Evolutionary conservation across 2,329 filamentous ascomycete species (phyloP).

Genomic region (Sporothrix pallida): DNA sequence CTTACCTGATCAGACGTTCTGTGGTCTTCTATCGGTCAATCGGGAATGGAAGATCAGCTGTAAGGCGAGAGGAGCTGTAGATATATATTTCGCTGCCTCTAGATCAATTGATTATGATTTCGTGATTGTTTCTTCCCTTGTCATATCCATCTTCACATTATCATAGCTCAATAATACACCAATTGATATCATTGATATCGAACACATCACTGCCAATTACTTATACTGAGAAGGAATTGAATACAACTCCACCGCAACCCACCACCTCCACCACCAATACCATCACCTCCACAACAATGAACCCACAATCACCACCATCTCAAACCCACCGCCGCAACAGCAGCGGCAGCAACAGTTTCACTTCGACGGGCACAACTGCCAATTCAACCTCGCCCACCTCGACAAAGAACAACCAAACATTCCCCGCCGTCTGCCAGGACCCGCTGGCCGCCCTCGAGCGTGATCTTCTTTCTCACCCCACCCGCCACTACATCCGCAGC

Average conservation of each 20-base stretch:
- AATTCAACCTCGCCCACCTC: not conserved
- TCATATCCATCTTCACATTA: not conserved
- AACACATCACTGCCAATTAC: not conserved
- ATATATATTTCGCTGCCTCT: not conserved
- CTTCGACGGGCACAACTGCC: not conserved
- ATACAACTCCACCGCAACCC: not conserved
- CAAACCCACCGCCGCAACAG: not conserved
- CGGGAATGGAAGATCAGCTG: not conserved
- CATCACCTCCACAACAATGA: not conserved
- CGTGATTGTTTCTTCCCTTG: not conserved
- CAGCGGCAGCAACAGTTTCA: not conserved
- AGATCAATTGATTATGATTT: not conserved
- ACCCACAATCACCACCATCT: not conserved
- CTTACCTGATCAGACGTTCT: too few relatives aligned
- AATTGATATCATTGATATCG: not conserved
- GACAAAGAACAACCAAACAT: not conserved
- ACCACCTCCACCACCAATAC: not conserved
- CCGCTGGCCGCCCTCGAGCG: slow-evolving; percentile 33
- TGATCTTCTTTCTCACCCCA: slow-evolving; percentile 29
- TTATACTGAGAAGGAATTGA: not conserved
- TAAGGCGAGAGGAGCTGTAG: not conserved
- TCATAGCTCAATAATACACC: not conserved
- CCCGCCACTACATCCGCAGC: not conserved
- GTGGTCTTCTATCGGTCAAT: not conserved
- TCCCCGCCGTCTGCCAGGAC: not conserved